These are phyloP conservation scores for Magnusiomyces sp. DNA, from an alignment of 1,139 yeast genomes.

Conservation along the genomic window DNA sequence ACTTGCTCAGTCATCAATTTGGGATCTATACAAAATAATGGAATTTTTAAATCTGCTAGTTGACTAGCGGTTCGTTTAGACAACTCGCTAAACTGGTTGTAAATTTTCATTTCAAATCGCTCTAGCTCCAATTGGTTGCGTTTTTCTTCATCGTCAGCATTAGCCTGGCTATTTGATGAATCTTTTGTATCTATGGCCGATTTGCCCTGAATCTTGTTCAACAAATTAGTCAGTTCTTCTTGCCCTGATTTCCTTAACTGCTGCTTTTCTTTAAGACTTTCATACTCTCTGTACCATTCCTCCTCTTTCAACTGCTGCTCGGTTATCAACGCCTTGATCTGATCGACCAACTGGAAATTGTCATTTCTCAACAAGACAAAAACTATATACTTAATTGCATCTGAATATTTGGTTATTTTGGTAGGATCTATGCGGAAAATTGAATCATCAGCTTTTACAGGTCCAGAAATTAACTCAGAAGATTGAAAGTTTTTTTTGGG, in stretches of 20 bases:
- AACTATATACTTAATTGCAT: conserved; percentile 22
- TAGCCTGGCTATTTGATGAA: background rate
- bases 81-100: background rate
- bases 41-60: conserved; percentile 21
- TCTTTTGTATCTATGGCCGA: background rate
- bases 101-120: conserved; percentile 1
- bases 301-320: conserved; percentile 21
- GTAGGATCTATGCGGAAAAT: conserved; percentile 16
- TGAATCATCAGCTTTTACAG: background rate
- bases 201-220: conserved; percentile 17
- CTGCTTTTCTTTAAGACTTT: conserved; percentile 15
- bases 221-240: conserved; percentile 17
- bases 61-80: conserved; percentile 1
- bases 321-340: conserved; percentile 17
- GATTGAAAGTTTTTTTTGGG: background rate
- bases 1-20: conserved; percentile 6
- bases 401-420: conserved; percentile 20
- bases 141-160: conserved; percentile 1
- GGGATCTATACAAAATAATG: conserved; percentile 21
- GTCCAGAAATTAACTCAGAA: background rate
- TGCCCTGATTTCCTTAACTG: conserved; percentile 15
- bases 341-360: conserved; percentile 15
- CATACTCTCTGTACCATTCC: conserved; percentile 20
- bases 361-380: conserved; percentile 16
- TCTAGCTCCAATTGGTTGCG: conserved; percentile 1